phyloP scores from a whole-genome alignment of 805 yeast genomes.

The Candida lessepsii region DNA sequence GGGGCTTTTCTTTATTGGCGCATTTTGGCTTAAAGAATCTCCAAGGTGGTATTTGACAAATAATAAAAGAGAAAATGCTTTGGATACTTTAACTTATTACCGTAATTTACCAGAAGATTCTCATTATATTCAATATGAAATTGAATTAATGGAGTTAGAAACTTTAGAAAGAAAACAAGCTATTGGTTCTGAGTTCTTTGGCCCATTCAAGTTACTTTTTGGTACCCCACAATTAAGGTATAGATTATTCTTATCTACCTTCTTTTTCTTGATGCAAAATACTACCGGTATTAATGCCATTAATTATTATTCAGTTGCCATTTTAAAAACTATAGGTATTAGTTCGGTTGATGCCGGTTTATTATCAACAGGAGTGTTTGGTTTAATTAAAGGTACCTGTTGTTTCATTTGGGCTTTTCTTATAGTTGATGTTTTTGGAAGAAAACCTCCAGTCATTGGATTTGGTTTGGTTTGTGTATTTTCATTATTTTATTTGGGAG shows the following conservation, averaged over 20 bases:
- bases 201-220: slow-evolving; percentile 38
- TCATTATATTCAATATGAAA: slow-evolving; percentile 41
- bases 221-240: slow-evolving; percentile 27
- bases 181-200: slow-evolving; percentile 39
- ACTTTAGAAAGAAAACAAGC: slow-evolving; percentile 23
- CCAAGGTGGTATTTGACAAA: slow-evolving; percentile 43
- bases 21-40: slow-evolving; percentile 42
- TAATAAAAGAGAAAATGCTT: slow-evolving; percentile 34
- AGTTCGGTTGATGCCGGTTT: slow-evolving; percentile 44
- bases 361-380: slow-evolving; percentile 54
- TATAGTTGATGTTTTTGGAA: slow-evolving; percentile 47
- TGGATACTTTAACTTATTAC: slow-evolving; percentile 34
- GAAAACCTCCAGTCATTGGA: slow-evolving; percentile 40
- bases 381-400: slow-evolving; percentile 46
- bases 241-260: slow-evolving; percentile 37
- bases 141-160: slow-evolving; percentile 27
- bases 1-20: slow-evolving; percentile 39
- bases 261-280: slow-evolving; percentile 44
- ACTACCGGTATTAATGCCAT: slow-evolving; percentile 51
- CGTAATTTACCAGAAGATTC: slow-evolving; percentile 38
- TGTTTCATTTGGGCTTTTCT: slow-evolving; percentile 45
- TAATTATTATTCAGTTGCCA: slow-evolving; percentile 53
- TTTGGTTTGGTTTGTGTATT: slow-evolving; percentile 41
- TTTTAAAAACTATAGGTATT: slow-evolving; percentile 50
- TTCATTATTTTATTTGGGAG: slow-evolving; percentile 50